Percentiles rank a stretch among this genome's conserved stretches.
Evolutionary conservation across 2,329 filamentous ascomycete genomes (phyloP).

Genomic region (Stylonectria norvegica): DNA sequence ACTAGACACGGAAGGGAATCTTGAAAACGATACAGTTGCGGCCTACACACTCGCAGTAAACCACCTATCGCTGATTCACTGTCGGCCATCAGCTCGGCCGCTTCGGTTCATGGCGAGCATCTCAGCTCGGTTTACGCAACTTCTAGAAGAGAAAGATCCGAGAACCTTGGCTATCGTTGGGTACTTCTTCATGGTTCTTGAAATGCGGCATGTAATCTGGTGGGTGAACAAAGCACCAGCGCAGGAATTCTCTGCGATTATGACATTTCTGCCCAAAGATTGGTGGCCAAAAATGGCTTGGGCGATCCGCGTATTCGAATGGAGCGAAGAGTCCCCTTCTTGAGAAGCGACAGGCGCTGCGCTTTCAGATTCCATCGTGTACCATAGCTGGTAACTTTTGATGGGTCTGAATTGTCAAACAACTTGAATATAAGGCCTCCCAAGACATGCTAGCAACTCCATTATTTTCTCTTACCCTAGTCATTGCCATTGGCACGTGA

Average conservation of each 20-base stretch:
- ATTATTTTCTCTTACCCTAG: no score
- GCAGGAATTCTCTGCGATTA: slow-evolving; percentile 7
- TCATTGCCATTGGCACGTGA: no score
- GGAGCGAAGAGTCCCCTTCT: no score
- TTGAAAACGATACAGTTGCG: not conserved
- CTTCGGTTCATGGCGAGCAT: slow-evolving; percentile 6
- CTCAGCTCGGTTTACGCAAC: not conserved
- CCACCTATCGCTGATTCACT: not conserved
- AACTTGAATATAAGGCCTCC: no score
- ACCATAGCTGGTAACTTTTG: no score
- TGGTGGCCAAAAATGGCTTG: slow-evolving; percentile 9
- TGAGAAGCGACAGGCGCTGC: no score
- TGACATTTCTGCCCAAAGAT: slow-evolving; percentile 4
- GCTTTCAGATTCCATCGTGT: no score
- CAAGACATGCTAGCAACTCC: no score
- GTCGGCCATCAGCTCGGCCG: not conserved
- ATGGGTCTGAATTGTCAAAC: no score
- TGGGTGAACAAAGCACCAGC: slow-evolving; percentile 9
- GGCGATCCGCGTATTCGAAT: slow-evolving; percentile 5
- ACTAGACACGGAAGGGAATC: not conserved
- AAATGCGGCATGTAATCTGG: slow-evolving; percentile 3
- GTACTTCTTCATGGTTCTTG: slow-evolving; percentile 11
- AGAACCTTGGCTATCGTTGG: slow-evolving; percentile 5
- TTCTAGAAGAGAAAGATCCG: slow-evolving; percentile 5
- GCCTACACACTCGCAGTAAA: slow-evolving; percentile 2